Conservation (phyloP, 176 grass and related monocot genomes). For the Triticum dicoccoides region DNA sequence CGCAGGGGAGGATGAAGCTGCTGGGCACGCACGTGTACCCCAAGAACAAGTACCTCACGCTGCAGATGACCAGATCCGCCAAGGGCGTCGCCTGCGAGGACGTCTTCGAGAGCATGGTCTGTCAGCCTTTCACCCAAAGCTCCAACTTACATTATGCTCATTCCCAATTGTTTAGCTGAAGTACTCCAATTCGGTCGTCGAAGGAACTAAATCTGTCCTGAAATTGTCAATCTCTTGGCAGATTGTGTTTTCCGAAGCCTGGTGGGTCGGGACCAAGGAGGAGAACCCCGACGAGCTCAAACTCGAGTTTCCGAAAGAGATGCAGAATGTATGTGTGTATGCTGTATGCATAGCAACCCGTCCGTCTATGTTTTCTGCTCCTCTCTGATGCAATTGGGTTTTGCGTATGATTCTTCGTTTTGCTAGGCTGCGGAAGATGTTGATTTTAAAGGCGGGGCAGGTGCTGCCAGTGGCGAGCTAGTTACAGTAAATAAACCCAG, state of each 20-base stretch:
- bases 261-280: constrained; percentile 83
- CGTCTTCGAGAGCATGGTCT: constrained; percentile 91
- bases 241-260: constrained; percentile 92
- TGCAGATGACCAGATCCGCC: constrained; percentile 75
- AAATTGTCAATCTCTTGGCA: constrained; percentile 21
- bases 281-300: constrained; percentile 79
- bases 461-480: constrained; percentile 41
- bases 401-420: not conserved
- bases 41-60: constrained; percentile 97
- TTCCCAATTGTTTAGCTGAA: not conserved
- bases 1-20: constrained; percentile 73
- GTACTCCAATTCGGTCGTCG: not conserved
- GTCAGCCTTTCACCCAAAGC: constrained; percentile 21
- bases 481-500: constrained; percentile 6
- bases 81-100: constrained; percentile 90
- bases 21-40: constrained; percentile 93
- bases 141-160: not conserved
- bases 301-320: constrained; percentile 63
- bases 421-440: constrained; percentile 50
- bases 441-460: constrained; percentile 95
- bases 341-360: not conserved
- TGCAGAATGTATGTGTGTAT: constrained; percentile 45
- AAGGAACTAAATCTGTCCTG: not conserved
- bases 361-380: not conserved
- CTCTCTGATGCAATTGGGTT: not conserved